These are phyloP conservation scores for Hibiscus tridactylites DNA, from an alignment of 345 rosid species.

Conservation along the genomic window DNA sequence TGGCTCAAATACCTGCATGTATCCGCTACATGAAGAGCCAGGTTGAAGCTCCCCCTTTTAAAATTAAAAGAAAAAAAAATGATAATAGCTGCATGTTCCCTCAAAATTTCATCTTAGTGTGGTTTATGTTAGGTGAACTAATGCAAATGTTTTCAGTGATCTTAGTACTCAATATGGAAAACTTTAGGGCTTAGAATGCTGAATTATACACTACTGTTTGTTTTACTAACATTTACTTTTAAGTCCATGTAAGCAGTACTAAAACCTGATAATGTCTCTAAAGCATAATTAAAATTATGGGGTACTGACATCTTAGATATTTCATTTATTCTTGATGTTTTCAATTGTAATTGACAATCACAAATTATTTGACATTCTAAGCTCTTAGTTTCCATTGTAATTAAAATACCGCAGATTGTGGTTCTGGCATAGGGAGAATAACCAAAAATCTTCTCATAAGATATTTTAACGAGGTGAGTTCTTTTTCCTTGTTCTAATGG, in stretches of 20 bases:
- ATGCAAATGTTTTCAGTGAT: background rate
- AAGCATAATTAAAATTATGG: background rate
- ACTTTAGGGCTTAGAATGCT: background rate
- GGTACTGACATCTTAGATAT: background rate
- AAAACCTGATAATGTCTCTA: background rate
- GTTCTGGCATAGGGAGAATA: constrained; percentile 89
- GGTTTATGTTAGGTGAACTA: background rate
- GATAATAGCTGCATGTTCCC: too few species aligned
- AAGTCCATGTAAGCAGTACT: background rate
- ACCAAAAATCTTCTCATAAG: constrained; percentile 80
- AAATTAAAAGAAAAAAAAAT: background rate
- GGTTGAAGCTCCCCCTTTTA: background rate
- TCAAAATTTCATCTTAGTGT: too few species aligned
- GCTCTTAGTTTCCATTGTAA: background rate
- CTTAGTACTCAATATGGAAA: background rate
- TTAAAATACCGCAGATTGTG: constrained; percentile 64
- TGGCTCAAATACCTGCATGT: background rate
- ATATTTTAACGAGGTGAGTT: constrained; percentile 73
- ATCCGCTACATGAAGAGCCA: background rate
- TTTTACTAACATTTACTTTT: background rate
- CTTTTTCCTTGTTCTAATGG: background rate
- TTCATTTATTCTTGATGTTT: background rate
- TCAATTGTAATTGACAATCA: background rate
- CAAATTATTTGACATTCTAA: background rate
- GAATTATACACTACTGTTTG: background rate